Evolutionary conservation across 805 yeast genomes (phyloP).

Genomic region (Ogataea haglerorum): DNA sequence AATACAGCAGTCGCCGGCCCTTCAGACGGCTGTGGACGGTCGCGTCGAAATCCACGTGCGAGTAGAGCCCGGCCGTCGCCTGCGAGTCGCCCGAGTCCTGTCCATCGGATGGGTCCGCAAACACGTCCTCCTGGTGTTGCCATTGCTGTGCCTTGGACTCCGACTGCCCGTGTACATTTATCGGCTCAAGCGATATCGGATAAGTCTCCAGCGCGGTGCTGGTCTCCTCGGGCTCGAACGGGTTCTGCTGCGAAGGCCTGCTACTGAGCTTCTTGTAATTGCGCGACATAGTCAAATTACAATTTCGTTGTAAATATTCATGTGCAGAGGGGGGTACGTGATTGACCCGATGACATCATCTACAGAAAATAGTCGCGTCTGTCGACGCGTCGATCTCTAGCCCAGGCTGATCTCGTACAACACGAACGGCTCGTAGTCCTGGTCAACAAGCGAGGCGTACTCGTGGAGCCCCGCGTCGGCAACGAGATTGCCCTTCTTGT

Average conservation of each 20-base stretch:
- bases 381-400: constrained; percentile 17
- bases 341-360: constrained; percentile 4
- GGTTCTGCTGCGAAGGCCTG: constrained; percentile 9
- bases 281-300: constrained; percentile 11
- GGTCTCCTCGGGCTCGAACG: constrained; percentile 13
- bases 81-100: not conserved
- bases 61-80: constrained; percentile 5
- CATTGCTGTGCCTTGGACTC: constrained; percentile 12
- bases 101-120: constrained; percentile 4
- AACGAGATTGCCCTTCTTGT: constrained; percentile 60
- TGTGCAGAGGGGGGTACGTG: constrained; percentile 1
- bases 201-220: constrained; percentile 11
- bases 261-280: constrained; percentile 14
- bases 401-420: constrained; percentile 56
- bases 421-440: constrained; percentile 96
- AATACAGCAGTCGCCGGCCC: constrained; percentile 25
- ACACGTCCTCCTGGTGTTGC: constrained; percentile 16
- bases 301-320: not conserved
- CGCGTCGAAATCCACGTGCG: constrained; percentile 22
- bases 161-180: constrained; percentile 4
- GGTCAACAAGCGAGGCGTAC: constrained; percentile 88
- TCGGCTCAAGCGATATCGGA: constrained; percentile 10
- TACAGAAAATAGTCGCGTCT: not conserved
- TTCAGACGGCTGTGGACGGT: constrained; percentile 17
- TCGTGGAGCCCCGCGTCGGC: constrained; percentile 66